Evolutionary conservation across 2,329 filamentous ascomycete species (phyloP).

Genomic region (Orbilia brochopaga): DNA sequence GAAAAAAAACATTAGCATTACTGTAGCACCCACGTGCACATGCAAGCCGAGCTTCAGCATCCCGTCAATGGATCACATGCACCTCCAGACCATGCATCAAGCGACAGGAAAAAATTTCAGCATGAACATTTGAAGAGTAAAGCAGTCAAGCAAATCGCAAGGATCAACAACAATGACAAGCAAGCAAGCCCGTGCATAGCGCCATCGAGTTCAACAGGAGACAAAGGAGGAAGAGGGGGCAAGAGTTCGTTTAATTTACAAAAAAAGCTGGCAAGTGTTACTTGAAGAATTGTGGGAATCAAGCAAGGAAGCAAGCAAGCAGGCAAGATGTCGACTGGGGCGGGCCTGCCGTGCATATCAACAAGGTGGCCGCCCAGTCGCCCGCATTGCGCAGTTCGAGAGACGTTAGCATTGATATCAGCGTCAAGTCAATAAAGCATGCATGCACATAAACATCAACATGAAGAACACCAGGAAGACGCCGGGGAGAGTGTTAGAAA

Average conservation of each 20-base stretch:
- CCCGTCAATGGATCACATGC: constrained; percentile 10
- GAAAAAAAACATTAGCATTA: constrained; percentile 1
- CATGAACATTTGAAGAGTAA: constrained; percentile 50
- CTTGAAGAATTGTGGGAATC: no score
- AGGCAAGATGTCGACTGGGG: constrained; percentile 18
- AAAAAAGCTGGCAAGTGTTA: background rate
- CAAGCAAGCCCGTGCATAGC: constrained; percentile 35
- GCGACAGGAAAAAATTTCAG: constrained; percentile 29
- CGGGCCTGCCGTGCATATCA: constrained; percentile 29
- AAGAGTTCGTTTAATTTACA: constrained; percentile 52
- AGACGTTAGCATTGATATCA: constrained; percentile 9
- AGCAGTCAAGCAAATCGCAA: constrained; percentile 2
- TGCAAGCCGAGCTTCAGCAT: constrained; percentile 7
- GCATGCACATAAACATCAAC: constrained; percentile 10
- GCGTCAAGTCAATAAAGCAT: constrained; percentile 8
- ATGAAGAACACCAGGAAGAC: constrained; percentile 43
- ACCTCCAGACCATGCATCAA: constrained; percentile 27
- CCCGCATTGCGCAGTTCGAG: constrained; percentile 24
- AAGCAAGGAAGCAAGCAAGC: constrained; percentile 4
- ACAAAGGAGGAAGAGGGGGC: constrained; percentile 25
- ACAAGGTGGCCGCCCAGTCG: constrained; percentile 27
- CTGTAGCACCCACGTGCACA: constrained; percentile 10
- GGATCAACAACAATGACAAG: background rate
- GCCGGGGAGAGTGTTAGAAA: constrained; percentile 27
- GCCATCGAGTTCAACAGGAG: constrained; percentile 28